These are phyloP conservation scores for Fusarium albosuccineum DNA, from an alignment of 2,329 filamentous ascomycete species.

Conservation along the genomic window DNA sequence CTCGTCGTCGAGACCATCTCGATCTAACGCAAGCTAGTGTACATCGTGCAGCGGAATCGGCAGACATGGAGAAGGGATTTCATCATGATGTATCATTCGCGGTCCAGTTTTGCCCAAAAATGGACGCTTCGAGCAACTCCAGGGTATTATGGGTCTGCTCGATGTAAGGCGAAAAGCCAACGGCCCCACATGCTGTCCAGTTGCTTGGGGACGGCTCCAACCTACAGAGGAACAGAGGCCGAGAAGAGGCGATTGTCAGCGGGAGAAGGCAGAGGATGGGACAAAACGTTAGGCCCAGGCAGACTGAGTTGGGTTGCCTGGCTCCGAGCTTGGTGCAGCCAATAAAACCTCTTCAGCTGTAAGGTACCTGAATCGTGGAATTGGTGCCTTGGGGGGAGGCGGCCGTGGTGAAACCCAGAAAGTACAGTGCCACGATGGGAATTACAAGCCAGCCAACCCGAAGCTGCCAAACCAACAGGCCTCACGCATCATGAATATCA, in stretches of 20 bases:
- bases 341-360: constrained; percentile 14
- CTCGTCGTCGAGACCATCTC: background rate
- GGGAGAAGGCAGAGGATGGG: no score
- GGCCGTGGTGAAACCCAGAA: constrained; percentile 27
- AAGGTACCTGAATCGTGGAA: constrained; percentile 23
- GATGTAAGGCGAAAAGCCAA: background rate
- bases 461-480: constrained; percentile 8
- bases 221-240: background rate
- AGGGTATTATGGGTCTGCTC: background rate
- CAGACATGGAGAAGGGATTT: constrained; percentile 13
- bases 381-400: constrained; percentile 20
- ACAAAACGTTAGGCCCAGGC: no score
- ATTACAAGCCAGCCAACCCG: constrained; percentile 1
- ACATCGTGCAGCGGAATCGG: constrained; percentile 10
- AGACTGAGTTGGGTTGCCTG: background rate
- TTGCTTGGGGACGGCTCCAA: constrained; percentile 20
- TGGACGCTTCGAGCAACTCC: background rate
- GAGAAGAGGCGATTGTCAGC: no score
- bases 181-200: constrained; percentile 24
- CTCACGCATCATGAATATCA: background rate
- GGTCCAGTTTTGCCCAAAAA: constrained; percentile 3
- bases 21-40: constrained; percentile 12
- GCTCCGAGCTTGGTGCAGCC: background rate
- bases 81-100: constrained; percentile 15
- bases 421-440: constrained; percentile 12